A percentile compares a stretch with the other conserved stretches of the same genome.
Evolutionary conservation across 2,329 filamentous ascomycete genomes (phyloP).

Genomic region (Fusarium ambrosium): DNA sequence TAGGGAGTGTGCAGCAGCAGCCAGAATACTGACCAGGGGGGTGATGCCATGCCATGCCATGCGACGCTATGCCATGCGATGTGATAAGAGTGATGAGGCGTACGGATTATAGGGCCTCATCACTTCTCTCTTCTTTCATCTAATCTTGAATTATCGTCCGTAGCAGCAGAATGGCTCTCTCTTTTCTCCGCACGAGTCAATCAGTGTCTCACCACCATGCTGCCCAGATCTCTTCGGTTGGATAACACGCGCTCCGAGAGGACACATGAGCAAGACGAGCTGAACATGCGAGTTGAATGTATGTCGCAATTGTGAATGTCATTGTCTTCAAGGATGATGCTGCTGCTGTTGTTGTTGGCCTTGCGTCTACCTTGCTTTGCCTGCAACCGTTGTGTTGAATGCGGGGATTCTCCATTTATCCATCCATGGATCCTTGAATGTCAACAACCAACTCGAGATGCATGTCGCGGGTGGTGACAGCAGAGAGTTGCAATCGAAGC

Average conservation of each 20-base stretch:
- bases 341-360: slow-evolving; percentile 12
- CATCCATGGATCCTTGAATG: background rate
- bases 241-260: slow-evolving; percentile 3
- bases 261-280: background rate
- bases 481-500: background rate
- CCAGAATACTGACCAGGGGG: background rate
- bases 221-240: slow-evolving; percentile 4
- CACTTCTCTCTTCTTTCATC: slow-evolving; percentile 18
- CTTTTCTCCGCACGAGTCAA: background rate
- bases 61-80: slow-evolving; percentile 19
- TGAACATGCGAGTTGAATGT: background rate
- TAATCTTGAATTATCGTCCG: slow-evolving; percentile 7
- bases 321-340: slow-evolving; percentile 25
- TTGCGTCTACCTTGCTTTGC: background rate
- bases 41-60: slow-evolving; percentile 15
- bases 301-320: slow-evolving; percentile 7
- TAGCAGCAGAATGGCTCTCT: slow-evolving; percentile 1
- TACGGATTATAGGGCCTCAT: slow-evolving; percentile 40
- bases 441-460: background rate
- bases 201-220: slow-evolving; percentile 26
- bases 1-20: background rate
- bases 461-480: slow-evolving; percentile 21
- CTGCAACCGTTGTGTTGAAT: slow-evolving; percentile 2
- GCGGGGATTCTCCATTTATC: slow-evolving; percentile 5
- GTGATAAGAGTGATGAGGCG: slow-evolving; percentile 35